phyloP scores from a whole-genome alignment of 1,284 basidiomycete genomes.

The Apiotrichum porosum region DNA sequence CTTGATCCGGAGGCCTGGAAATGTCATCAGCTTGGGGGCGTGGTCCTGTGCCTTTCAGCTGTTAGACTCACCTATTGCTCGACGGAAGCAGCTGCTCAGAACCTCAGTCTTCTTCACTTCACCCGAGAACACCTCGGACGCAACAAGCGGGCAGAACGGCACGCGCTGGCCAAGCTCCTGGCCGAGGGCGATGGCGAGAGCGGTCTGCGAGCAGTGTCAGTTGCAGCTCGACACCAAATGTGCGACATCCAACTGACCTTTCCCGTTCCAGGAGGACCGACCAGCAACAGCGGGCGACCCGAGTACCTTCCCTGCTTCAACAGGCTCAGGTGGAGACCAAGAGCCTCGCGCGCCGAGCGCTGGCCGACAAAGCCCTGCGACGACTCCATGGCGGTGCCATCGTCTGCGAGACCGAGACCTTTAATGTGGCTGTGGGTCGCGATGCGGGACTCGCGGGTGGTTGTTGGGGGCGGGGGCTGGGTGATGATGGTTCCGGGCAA shows the following conservation, averaged over 20 bases:
- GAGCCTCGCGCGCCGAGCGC: conserved; percentile 75
- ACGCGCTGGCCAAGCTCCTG: conserved; percentile 93
- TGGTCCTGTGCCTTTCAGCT: too few relatives aligned
- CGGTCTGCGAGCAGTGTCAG: conserved; percentile 70
- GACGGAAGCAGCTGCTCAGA: conserved; percentile 87
- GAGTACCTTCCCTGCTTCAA: conserved; percentile 42
- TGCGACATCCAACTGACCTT: conserved; percentile 32
- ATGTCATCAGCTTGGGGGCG: too few relatives aligned
- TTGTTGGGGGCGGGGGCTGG: conserved; percentile 42
- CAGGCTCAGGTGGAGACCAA: conserved; percentile 44
- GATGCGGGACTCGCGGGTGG: conserved; percentile 46
- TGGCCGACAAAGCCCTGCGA: conserved; percentile 90
- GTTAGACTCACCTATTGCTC: conserved; percentile 89
- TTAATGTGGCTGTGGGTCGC: conserved; percentile 56
- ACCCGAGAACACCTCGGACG: conserved; percentile 90
- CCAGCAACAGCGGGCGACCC: conserved; percentile 46
- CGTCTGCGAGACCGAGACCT: conserved; percentile 82
- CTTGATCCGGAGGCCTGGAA: conserved; percentile 82
- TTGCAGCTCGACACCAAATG: background rate
- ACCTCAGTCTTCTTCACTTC: conserved; percentile 99
- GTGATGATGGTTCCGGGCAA: conserved; percentile 37
- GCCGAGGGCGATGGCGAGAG: conserved; percentile 85
- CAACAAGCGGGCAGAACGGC: conserved; percentile 98
- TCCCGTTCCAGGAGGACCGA: conserved; percentile 48
- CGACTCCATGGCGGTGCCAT: conserved; percentile 71